Base-by-base conservation (phyloP, 768 basidiomycete genomes). In the Lactifluus subvellereus region DNA sequence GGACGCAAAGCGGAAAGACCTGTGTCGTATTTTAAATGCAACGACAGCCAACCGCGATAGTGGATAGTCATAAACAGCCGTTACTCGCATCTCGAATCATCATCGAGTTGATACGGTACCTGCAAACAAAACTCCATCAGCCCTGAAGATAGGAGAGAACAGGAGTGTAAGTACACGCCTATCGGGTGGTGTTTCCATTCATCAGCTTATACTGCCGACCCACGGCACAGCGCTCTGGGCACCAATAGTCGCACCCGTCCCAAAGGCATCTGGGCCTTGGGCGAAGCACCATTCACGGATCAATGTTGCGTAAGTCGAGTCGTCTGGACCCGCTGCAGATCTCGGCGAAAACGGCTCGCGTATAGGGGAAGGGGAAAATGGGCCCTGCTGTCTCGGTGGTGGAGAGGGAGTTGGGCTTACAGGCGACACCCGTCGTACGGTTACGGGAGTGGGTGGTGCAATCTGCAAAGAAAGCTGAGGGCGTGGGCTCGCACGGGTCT, bases 261-360 rank as follows among this genome's bases (percentile, higher is more conserved):
- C 64, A 47, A 62, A 66, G 11, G 38, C 18, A 50, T 63, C 55
- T 54, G 66, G 40, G 42, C 65, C 65, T 20, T 68, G 65, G 5
- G 67, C 65, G 22, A 68, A 68, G 56, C 67, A 68, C 67, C 67
- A 68, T 55, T 68, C 65, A 40, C 67, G 61, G n/a, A 68, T 40
- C 22, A 68, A 20, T n/a, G 56, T 22, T 8, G 67, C 67, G 10
- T 66, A 68, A 22, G 67, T 66, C 27, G 58, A 47, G 37, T 66
- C 65, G 32, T 53, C 33, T 8, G 54, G 13, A 8, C 32, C 40
- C 49, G 16, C 67, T 35, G 27, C 57, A 30, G 30, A 49, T 58
- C 37, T 53, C 11, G 61, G 57, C 37, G 59, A 61, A 38, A 59
- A 67, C 11, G 60, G 57, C 43, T 49, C 57, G 20, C 30, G 57